Conservation (phyloP, 1,139 yeast species). For the Blastobotrys persicus region DNA sequence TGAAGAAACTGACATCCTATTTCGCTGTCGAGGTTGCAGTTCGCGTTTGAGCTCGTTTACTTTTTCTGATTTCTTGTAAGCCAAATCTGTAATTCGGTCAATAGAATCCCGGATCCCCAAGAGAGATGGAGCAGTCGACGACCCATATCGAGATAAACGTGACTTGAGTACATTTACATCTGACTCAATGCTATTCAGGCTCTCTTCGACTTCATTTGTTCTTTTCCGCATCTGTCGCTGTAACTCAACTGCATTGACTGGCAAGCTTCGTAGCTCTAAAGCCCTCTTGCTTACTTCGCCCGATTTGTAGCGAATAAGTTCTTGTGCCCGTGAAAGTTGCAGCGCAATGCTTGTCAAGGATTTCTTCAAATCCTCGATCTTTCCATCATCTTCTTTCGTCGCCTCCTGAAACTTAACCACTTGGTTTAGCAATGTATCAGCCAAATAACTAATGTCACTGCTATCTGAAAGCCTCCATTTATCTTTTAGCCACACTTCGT, state of each 20-base stretch:
- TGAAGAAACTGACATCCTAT: constrained; percentile 5
- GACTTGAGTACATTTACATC: constrained; percentile 25
- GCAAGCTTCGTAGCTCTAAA: constrained; percentile 24
- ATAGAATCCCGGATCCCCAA: constrained; percentile 20
- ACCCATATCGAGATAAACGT: constrained; percentile 20
- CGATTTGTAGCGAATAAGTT: constrained; percentile 21
- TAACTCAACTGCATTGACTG: constrained; percentile 29
- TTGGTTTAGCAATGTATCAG: constrained; percentile 20
- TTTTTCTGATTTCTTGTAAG: constrained; percentile 13
- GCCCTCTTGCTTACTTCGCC: constrained; percentile 24
- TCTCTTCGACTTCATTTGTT: constrained; percentile 20
- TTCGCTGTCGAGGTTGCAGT: constrained; percentile 6
- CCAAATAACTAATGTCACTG: constrained; percentile 18
- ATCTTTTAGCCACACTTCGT: constrained; percentile 22
- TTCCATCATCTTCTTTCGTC: constrained; percentile 13
- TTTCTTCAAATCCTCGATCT: constrained; percentile 20
- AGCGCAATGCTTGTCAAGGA: constrained; percentile 20
- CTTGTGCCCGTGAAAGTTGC: constrained; percentile 26
- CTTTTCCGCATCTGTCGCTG: constrained; percentile 25
- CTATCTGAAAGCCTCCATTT: constrained; percentile 27
- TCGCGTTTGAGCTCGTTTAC: constrained; percentile 12
- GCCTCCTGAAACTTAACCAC: constrained; percentile 13
- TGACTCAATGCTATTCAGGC: constrained; percentile 24
- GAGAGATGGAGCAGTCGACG: constrained; percentile 19
- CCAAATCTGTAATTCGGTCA: constrained; percentile 17